Evolutionary conservation across 257 asterid species (phyloP).

Genomic region (Forsythia viridissima): DNA sequence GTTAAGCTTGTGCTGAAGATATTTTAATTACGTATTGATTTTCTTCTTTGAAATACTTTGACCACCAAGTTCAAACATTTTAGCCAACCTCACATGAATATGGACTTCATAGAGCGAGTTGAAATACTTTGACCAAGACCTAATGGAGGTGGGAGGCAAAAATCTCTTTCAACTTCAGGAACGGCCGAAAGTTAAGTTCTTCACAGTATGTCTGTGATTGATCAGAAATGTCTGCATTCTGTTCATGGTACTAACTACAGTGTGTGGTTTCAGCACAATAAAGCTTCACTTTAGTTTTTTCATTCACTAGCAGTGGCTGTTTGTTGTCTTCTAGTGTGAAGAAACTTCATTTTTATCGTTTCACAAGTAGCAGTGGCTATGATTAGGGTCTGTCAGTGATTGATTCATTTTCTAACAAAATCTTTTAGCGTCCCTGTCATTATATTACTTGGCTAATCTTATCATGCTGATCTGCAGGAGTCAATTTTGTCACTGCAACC

Average conservation of each 20-base stretch:
- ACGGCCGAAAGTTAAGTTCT: conserved; percentile 4
- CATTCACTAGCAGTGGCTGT: conserved; percentile 1
- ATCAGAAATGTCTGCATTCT: conserved; percentile 9
- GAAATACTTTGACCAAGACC: background rate
- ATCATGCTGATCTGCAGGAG: conserved; percentile 28
- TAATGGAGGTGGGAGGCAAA: background rate
- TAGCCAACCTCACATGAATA: background rate
- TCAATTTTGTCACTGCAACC: conserved; percentile 5
- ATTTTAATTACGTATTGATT: background rate
- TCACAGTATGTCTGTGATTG: background rate
- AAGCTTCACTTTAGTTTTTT: conserved; percentile 1
- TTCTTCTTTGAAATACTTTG: background rate
- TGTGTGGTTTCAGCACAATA: background rate
- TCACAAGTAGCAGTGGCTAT: background rate
- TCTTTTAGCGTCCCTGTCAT: conserved; percentile 1
- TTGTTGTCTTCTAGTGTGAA: background rate
- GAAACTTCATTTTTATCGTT: background rate
- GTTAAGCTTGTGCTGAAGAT: conserved; percentile 11
- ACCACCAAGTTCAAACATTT: background rate
- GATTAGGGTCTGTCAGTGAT: background rate
- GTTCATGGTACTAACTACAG: background rate
- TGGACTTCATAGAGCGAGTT: background rate
- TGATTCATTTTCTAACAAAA: background rate
- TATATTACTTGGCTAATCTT: conserved; percentile 2
- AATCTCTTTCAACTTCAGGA: background rate